Base-by-base conservation (phyloP, 768 basidiomycete genomes). In the Tylopilus sp. region DNA sequence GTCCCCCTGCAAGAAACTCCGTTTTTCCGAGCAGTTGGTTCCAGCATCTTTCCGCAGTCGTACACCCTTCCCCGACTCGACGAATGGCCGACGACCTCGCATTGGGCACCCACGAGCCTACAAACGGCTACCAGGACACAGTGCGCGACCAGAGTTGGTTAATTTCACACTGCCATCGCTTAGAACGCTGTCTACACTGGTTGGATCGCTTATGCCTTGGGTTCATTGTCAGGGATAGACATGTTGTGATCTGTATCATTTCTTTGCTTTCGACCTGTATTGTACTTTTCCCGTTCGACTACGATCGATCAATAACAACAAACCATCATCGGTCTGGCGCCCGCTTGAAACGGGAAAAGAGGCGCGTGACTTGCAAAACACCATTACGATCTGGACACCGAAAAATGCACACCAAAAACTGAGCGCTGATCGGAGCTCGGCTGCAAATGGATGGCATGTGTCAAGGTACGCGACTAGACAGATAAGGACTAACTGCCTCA, bases 131-230 rank as follows among this genome's bases (percentile, higher is more conserved):
- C n/a, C n/a, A n/a, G 40, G 17, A 12, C 39, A 50, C 3, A 13
- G n/a, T 7, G 30, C 39, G 20, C 62, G 55, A 41, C 58, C 55
- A 6, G 58, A 68, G 47, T 47, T 55, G 50, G 51, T 71, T 9
- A 52, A 68, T 39, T 68, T 69, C n/a, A 66, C 63, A 0, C 57
- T 69, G 6, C 68, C 68, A 10, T 69, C 69, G 17, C 47, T 69
- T 17, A 60, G 65, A 20, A 70, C 61, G 35, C 42, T 69, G n/a
- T 69, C 69, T 7, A 53, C 57, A 30, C 64, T 71, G 4, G 62
- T 69, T 38, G 67, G 65, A 20, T 63, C 65, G 3, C 18, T 70
- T 47, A 63, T 69, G 57, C 61, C 65, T 3, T 69, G 67, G 67
- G 51, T 65, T 21, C 60, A 56, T 21, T 69, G 52, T 22, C 41